Evolutionary conservation across 108 stramenopile genomes (phyloP).

Genomic region (Fistulifera pelliculosa): DNA sequence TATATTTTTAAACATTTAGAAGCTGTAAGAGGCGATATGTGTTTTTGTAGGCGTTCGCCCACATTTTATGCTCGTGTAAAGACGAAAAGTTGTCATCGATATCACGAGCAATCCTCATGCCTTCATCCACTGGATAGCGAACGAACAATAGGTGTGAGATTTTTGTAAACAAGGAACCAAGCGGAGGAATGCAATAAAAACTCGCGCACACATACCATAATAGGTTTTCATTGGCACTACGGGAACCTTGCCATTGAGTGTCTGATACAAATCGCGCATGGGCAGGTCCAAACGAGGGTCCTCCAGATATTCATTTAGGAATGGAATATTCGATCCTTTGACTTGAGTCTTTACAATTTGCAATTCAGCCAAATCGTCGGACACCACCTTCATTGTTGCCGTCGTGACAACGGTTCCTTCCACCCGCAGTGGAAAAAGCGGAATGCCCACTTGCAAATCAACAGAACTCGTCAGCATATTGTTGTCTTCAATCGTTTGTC

Average conservation of each 20-base stretch:
- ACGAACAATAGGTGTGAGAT: constrained; percentile 55
- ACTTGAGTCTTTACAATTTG: constrained; percentile 53
- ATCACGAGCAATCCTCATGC: constrained; percentile 77
- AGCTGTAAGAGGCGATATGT: too few species aligned
- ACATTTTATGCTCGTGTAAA: constrained; percentile 47
- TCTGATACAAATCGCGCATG: constrained; percentile 57
- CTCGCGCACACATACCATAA: constrained; percentile 4
- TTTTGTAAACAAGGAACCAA: not conserved
- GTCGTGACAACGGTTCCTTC: constrained; percentile 70
- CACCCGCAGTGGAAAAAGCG: constrained; percentile 56
- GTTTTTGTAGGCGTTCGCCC: too few species aligned
- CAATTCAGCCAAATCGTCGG: constrained; percentile 59
- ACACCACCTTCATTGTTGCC: constrained; percentile 43
- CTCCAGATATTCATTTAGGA: constrained; percentile 63
- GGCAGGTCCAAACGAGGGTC: constrained; percentile 58
- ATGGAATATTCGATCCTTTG: constrained; percentile 70
- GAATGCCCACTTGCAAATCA: constrained; percentile 69
- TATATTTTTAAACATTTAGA: not conserved
- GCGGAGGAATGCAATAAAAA: not conserved
- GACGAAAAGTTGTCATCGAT: constrained; percentile 81
- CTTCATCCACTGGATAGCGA: constrained; percentile 52
- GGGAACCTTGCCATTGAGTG: constrained; percentile 44
- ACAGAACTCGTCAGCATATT: constrained; percentile 48
- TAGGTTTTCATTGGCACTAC: constrained; percentile 25
- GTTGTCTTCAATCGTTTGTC: constrained; percentile 48